phyloP scores from a whole-genome alignment of 2,329 filamentous ascomycete species.

The Phialophora verrucosa region DNA sequence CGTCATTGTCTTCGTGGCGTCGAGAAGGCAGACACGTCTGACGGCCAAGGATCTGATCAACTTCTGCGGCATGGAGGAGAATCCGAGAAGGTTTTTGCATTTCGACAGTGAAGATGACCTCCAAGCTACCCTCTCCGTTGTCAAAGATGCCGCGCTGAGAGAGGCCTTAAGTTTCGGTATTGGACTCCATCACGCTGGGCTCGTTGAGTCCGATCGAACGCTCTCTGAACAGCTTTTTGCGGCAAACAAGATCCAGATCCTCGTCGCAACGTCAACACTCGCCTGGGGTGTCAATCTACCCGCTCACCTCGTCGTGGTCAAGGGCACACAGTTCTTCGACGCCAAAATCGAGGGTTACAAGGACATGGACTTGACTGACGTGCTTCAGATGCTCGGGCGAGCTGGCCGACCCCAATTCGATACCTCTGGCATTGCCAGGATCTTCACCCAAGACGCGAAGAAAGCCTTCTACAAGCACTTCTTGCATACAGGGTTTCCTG shows the following conservation, averaged over 20 bases:
- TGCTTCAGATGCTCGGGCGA: constrained; percentile 95
- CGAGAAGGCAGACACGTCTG: constrained; percentile 88
- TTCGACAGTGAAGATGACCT: constrained; percentile 91
- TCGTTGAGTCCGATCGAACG: constrained; percentile 91
- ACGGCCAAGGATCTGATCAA: constrained; percentile 97
- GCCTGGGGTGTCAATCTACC: constrained; percentile 99
- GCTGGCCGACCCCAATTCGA: constrained; percentile 97
- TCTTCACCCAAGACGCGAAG: constrained; percentile 96
- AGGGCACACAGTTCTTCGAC: constrained; percentile 97
- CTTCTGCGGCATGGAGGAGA: constrained; percentile 97
- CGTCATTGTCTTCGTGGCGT: constrained; percentile 97
- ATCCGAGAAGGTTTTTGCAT: constrained; percentile 86
- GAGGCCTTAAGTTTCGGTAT: constrained; percentile 98
- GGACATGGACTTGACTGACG: constrained; percentile 98
- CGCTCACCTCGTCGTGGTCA: constrained; percentile 94
- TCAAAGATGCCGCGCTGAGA: constrained; percentile 89
- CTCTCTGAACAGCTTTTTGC: constrained; percentile 93
- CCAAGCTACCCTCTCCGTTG: constrained; percentile 80
- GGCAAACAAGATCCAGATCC: constrained; percentile 96
- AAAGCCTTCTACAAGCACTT: constrained; percentile 99
- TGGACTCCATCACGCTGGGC: constrained; percentile 92
- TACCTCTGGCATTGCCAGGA: constrained; percentile 90
- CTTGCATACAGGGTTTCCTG: constrained; percentile 94
- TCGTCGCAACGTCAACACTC: constrained; percentile 92
- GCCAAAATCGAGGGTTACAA: constrained; percentile 97